phyloP scores from a whole-genome alignment of 2,329 filamentous ascomycete species.

The Whalleya microplaca region DNA sequence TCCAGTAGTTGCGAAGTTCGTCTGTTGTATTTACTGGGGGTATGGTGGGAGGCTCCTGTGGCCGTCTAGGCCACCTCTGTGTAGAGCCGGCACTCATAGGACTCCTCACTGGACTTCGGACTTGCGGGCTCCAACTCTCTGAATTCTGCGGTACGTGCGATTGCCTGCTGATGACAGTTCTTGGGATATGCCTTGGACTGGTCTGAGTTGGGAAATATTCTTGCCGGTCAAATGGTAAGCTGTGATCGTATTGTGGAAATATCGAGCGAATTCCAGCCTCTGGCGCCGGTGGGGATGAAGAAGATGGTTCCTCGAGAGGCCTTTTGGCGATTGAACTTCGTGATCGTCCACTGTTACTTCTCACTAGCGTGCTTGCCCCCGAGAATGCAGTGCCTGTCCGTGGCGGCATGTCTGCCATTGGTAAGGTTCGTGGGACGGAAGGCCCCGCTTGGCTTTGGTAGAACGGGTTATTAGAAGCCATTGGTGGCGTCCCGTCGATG shows the following conservation, averaged over 20 bases:
- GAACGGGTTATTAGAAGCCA: conserved; percentile 33
- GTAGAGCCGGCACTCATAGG: conserved; percentile 37
- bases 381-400: conserved; percentile 57
- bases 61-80: conserved; percentile 39
- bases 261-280: conserved; percentile 65
- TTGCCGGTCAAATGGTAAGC: conserved; percentile 67
- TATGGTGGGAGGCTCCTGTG: conserved; percentile 48
- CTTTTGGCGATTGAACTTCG: conserved; percentile 62
- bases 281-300: conserved; percentile 25
- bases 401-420: conserved; percentile 46
- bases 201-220: conserved; percentile 70
- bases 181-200: conserved; percentile 66
- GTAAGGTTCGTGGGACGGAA: conserved; percentile 45
- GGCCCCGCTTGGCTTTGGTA: conserved; percentile 30
- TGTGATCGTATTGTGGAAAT: conserved; percentile 75
- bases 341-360: conserved; percentile 53
- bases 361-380: conserved; percentile 53
- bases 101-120: conserved; percentile 38
- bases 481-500: conserved; percentile 34
- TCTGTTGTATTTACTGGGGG: conserved; percentile 60
- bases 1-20: conserved; percentile 68
- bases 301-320: conserved; percentile 45
- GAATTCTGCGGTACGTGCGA: conserved; percentile 55
- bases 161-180: conserved; percentile 66
- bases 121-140: conserved; percentile 33